phyloP scores from a whole-genome alignment of 1,284 basidiomycete genomes.

The Ustilago lituana region DNA sequence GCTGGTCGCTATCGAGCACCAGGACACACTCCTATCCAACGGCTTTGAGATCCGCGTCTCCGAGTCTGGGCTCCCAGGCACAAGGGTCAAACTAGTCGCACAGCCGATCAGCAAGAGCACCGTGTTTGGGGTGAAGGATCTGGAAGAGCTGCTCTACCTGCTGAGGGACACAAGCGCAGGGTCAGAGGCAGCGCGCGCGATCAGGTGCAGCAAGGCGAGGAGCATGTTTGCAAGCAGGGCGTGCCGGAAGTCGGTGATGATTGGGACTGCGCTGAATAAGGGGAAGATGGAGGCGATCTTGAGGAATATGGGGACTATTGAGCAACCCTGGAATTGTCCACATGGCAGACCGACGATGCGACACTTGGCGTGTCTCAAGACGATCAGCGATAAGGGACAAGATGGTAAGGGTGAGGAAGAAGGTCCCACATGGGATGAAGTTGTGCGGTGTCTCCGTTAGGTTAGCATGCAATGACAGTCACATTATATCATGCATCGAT shows the following conservation, averaged over 20 bases:
- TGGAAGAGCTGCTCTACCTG: slow-evolving; percentile 91
- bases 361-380: slow-evolving; percentile 53
- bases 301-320: slow-evolving; percentile 91
- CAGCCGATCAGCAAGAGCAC: slow-evolving; percentile 92
- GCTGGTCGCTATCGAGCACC: slow-evolving; percentile 84
- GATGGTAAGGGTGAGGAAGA: not conserved
- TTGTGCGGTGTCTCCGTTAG: slow-evolving; percentile 14
- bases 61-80: slow-evolving; percentile 71
- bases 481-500: too few species aligned
- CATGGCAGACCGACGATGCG: slow-evolving; percentile 97
- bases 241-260: slow-evolving; percentile 95
- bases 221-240: slow-evolving; percentile 96
- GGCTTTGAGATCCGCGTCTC: slow-evolving; percentile 79
- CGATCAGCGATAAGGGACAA: slow-evolving; percentile 2
- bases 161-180: slow-evolving; percentile 80
- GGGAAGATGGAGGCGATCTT: slow-evolving; percentile 83
- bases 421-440: slow-evolving; percentile 17
- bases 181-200: slow-evolving; percentile 72
- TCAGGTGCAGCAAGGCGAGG: slow-evolving; percentile 90
- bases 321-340: slow-evolving; percentile 97
- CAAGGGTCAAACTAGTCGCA: slow-evolving; percentile 77
- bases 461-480: not conserved
- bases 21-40: slow-evolving; percentile 81
- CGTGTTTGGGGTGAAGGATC: slow-evolving; percentile 80
- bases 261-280: slow-evolving; percentile 82